phyloP scores from a whole-genome alignment of 73 alveolate species.

The Uronychia binucleata region DNA sequence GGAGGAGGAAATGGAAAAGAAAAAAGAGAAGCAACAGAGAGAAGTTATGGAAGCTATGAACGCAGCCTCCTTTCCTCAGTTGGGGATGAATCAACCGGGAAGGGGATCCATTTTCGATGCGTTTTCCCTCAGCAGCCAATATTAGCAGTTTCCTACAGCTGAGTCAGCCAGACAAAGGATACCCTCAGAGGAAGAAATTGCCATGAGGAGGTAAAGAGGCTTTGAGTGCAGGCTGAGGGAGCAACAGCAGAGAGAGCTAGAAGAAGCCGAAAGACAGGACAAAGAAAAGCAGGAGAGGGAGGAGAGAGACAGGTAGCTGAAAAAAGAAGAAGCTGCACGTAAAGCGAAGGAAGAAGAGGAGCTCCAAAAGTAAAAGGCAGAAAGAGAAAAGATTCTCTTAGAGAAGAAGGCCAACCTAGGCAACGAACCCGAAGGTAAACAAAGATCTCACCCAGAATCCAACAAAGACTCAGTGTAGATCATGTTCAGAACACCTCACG shows the following conservation, averaged over 20 bases:
- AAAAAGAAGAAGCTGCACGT: neutral
- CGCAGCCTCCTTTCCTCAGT: too few species aligned
- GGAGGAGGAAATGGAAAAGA: neutral
- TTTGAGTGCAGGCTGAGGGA: neutral
- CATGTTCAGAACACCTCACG: neutral
- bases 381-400: neutral
- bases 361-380: neutral
- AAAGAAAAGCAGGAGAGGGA: neutral
- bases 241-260: neutral
- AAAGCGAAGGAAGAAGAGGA: neutral
- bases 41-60: too few species aligned
- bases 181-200: too few species aligned
- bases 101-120: too few species aligned
- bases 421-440: neutral
- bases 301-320: neutral
- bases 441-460: neutral
- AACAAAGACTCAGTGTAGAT: neutral
- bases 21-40: neutral
- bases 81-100: neutral
- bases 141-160: too few species aligned
- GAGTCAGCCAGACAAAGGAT: too few species aligned
- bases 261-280: neutral
- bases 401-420: neutral
- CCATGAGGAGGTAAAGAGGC: too few species aligned
- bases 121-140: too few species aligned